Evolutionary conservation across 2,329 filamentous ascomycete species (phyloP).

Genomic region (Gaeumannomyces sp.): DNA sequence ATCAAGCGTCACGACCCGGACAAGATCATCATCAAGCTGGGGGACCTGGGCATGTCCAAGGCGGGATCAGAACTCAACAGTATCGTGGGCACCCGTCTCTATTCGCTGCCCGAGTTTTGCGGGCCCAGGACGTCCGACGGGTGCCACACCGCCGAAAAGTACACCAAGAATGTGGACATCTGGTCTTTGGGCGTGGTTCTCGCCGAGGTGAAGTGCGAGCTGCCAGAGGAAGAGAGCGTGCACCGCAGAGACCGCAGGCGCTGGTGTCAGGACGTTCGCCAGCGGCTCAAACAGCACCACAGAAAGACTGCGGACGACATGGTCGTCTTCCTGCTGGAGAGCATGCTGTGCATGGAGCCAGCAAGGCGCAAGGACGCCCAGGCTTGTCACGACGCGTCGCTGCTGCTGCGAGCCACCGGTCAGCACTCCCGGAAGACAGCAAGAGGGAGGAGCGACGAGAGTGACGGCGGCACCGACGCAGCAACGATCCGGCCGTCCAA

Average conservation of each 20-base stretch:
- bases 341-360: background rate
- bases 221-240: background rate
- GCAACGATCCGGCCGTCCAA: background rate
- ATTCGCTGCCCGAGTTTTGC: background rate
- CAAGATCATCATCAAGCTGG: conserved; percentile 1
- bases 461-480: background rate
- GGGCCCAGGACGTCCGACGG: background rate
- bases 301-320: background rate
- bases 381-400: background rate
- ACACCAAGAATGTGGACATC: background rate
- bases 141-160: background rate
- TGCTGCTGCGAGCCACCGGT: background rate
- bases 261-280: background rate
- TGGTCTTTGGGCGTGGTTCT: background rate
- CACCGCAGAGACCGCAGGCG: background rate
- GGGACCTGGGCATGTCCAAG: background rate
- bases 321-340: background rate
- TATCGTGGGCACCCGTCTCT: background rate
- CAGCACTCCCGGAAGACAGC: background rate
- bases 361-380: background rate
- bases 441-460: background rate
- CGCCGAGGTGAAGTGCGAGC: background rate
- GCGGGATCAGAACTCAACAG: background rate
- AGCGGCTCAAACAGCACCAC: background rate
- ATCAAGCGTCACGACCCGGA: background rate